Evolutionary conservation across 257 asterid species (phyloP).

Genomic region (Solanum chmielewskii): DNA sequence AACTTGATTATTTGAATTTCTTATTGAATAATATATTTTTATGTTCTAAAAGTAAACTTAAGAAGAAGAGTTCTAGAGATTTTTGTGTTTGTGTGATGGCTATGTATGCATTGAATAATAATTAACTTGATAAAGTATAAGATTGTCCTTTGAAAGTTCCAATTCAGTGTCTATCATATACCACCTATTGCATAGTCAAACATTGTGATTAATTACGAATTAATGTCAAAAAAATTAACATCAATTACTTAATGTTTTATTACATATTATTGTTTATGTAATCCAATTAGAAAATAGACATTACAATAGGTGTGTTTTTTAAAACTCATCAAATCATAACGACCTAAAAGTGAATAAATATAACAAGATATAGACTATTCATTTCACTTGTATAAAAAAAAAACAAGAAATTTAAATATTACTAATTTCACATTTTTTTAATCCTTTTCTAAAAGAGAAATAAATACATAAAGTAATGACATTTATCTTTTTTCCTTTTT

Average conservation of each 20-base stretch:
- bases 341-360: neutral
- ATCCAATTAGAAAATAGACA: neutral
- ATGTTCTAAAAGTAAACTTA: neutral
- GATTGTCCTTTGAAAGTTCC: neutral
- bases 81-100: neutral
- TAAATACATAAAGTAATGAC: neutral
- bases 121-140: neutral
- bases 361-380: rapidly evolving
- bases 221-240: rapidly evolving
- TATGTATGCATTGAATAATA: neutral
- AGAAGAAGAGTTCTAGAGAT: neutral
- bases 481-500: neutral
- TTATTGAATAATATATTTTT: neutral
- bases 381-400: neutral
- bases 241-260: neutral
- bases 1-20: neutral
- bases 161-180: neutral
- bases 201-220: neutral
- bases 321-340: neutral
- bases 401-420: neutral
- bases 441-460: neutral
- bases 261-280: neutral
- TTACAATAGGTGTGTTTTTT: neutral
- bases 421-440: neutral
- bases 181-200: neutral